Base-by-base conservation (phyloP, 208 protist species). In the Trypanosoma rangeli region DNA sequence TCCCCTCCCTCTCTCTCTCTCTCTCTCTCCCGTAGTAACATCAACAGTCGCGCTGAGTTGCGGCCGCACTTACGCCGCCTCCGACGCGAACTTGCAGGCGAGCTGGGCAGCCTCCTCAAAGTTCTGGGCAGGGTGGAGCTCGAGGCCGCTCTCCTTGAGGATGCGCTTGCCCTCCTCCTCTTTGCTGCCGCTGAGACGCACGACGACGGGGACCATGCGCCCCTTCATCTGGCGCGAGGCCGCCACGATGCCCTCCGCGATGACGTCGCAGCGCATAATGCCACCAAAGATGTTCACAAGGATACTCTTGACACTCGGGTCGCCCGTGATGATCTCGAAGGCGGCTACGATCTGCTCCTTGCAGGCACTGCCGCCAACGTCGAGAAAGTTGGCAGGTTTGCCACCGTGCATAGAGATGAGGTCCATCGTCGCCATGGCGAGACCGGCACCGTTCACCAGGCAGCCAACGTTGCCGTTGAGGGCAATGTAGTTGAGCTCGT, bases 391-490 rank as follows among this genome's bases (percentile, higher is more conserved):
- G 37, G 99, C 99, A 42, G 99, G 98, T 50, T 81, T 89, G 57
- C 98, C 98, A 63, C 98, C 98, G 78, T 98, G 81, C 18, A 99
- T 83, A 66, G 99, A 98, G 74, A 99, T 99, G 78, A 99, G 97
- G 75, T 99, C 99, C 98, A 99, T 99, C 35, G 99, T 99, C 24
- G 98, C 98, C 99, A 99, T 99, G 54, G 98, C 99, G 12, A 99
- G 94, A 73, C 97, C 99, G 29, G 97, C 98, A 75, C 98, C 98
- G 75, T 99, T 99, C 52, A 99, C 99, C 33, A 98, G 86, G 82
- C 95, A 98, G 58, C 92, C 93, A 61, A 99, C 99, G 86, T 98
- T 99, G 67, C 99, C 99, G 72, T 99, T 98, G 24, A 99, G 90
- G 57, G 95, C 98, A 78, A 99, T 98, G 87, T 99, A 99, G 92